Evolutionary conservation across 2,329 filamentous ascomycete genomes (phyloP), one percentile per base, ranked within the genome.

Genomic region (Trichophaea hybrida): DNA sequence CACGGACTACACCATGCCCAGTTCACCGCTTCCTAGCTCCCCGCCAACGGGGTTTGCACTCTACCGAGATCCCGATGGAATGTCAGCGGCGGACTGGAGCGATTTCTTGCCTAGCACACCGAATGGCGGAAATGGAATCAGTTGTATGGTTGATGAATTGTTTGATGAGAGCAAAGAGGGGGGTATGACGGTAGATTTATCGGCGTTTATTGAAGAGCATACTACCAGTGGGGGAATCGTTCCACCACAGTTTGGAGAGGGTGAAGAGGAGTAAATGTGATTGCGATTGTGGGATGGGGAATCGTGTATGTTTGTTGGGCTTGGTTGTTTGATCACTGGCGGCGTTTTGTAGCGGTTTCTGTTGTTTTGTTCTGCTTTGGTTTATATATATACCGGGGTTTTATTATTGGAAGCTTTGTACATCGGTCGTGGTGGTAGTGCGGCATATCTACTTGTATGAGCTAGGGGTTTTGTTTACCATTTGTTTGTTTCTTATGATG

Each of bases 1-100:
- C 17, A 74, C 74, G 1, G 73, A 75, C 67, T 69, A 70, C 43
- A 71, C 72, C 4, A 75, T 76, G 73, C 74, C 74, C 38, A 75
- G 72, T 61, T 74, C 75, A 24, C 74, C 75, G 33, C 67, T 53
- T 8, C 50, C 50, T 8, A 53, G 50, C 34, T 13, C 10, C 24
- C 50, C 50, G 15, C 50, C 50, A 13, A 53, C 24, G 32, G 50
- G 50, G 5, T 53, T 53, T 53, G 50, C 10, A 4, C n/a, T 37
- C 24, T 53, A 53, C 37, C 24, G 3, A 24, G 24, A 24, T 24
- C 24, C 24, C 24, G 24, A 24, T 24, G 24, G 24, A 1, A 24
- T 24, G 24, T 13, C 10, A 4, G 33, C 31, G 37, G 61, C 50
- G 15, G 50, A 44, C 38, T 66, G 60, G 65, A 59, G 56, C 15